Base-by-base conservation (phyloP, 352 stramenopile genomes). In the Pythium sp. region DNA sequence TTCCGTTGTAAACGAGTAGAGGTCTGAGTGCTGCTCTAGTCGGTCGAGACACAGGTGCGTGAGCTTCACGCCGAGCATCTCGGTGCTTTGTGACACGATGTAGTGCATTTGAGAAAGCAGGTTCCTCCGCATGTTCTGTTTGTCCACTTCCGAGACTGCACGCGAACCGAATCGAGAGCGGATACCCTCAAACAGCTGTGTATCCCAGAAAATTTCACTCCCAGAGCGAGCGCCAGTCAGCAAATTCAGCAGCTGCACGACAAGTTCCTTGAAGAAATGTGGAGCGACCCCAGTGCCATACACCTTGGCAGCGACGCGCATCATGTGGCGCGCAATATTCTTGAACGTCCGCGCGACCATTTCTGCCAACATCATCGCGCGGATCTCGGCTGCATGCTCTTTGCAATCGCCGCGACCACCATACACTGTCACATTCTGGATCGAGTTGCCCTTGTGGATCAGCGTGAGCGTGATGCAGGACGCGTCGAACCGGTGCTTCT, bases 321-420 rank as follows among this genome's bases (percentile, higher is more conserved):
- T 73, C 5, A 90, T 82, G 43, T 91, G 83, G 0, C 92, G 89
- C 11, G 96, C 32, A 2, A 97, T 67, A 55, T 96, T 94, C 71
- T 97, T 98, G 20, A 97, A 84, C 20, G 92, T 81, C 9, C 93
- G 79, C 7, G 88, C 84, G 0, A 95, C 76, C 84, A 98, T 97
- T 71, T 98, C 92, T 2, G 78, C 84, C 0, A 98, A 74, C 26
- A 97, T 36, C 18, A 87, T 68, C 0, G 76, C 71, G 6, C 92
- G 82, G 46, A 97, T 81, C 51, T 73, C 68, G 1, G 43, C 63
- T 2, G 86, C 76, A 15, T 92, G 78, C 8, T 81, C 62, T 59
- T 78, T 71, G 72, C 86, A 94, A 20, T 90, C 76, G 14, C 84
- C 71, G 15, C 82, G 73, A 1, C 92, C 92, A 1, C 86, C 75